Base-by-base conservation (phyloP, 2,329 filamentous ascomycete species). In the Microsporum audouinii region DNA sequence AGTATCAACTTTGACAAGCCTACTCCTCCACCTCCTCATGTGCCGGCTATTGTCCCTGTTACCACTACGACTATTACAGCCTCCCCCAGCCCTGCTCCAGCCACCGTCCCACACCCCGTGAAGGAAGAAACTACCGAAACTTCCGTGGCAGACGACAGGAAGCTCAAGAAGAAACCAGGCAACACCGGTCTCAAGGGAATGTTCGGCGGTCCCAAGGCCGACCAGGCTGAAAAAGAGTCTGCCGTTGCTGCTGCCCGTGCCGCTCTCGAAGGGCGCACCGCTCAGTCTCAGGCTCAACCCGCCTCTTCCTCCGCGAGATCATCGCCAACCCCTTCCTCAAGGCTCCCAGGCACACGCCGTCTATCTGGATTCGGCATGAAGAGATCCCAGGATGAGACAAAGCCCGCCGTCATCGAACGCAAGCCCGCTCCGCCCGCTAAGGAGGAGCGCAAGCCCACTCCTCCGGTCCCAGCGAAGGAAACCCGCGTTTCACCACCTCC, bases 111-210 rank as follows among this genome's bases (percentile, higher is more conserved):
- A 23, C 59, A 66, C 57, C 69, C 67, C 61, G 33, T 27, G 2
- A n/a, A 23, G 27, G 55, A 27, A 10, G 55, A 57, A 14, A 27
- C 23, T 7, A 29, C 23, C 4, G 47, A 53, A 29, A 27, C 14
- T 3, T 5, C 17, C n/a, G 6, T 38, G 8, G 71, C 72, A 5
- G 71, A 75, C 3, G 66, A 68, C 43, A 77, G 74, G 68, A 80
- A 78, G 68, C 66, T 76, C 55, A 73, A 74, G 66, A 78, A 77
- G 69, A 77, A 76, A 64, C 65, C 69, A 29, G 71, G 68, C 57
- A 75, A 72, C 60, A 66, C 71, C 10, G 73, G 72, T n/a, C 72
- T 78, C 61, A 78, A 77, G 68, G 71, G 69, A 47, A 72, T 78
- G 66, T 78, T 78, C 63, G 71, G 71, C 17, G 71, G 66, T 6